Evolutionary conservation across 2,329 filamentous ascomycete genomes (phyloP).

Genomic region (Zalaria obscura): DNA sequence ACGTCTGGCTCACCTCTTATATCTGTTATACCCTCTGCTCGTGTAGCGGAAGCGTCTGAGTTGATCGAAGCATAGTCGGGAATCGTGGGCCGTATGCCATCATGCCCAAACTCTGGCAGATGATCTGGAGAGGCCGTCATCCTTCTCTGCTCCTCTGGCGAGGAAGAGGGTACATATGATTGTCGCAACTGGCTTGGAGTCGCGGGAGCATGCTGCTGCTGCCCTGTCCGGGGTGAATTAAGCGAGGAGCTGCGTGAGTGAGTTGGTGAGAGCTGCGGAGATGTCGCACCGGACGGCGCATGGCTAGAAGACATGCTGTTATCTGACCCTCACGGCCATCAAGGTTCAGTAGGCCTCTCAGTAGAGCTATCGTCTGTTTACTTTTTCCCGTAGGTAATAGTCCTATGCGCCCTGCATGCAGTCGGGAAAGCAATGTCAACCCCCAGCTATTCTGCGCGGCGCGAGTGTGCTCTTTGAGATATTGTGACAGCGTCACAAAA

Average conservation of each 20-base stretch:
- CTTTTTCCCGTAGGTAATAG: too few species aligned
- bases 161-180: conserved; percentile 27
- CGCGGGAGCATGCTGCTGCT: not conserved
- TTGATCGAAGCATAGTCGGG: conserved; percentile 18
- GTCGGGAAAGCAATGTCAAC: too few species aligned
- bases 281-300: not conserved
- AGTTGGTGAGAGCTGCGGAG: not conserved
- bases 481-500: too few species aligned
- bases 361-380: too few species aligned
- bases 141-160: conserved; percentile 24
- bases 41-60: conserved; percentile 13
- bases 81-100: conserved; percentile 17
- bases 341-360: too few species aligned
- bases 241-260: not conserved
- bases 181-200: conserved; percentile 17
- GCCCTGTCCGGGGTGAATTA: not conserved
- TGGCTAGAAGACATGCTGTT: not conserved
- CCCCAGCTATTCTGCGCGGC: too few species aligned
- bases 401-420: too few species aligned
- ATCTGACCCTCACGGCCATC: too few species aligned
- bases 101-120: conserved; percentile 11
- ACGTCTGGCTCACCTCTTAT: conserved; percentile 18
- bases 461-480: too few species aligned
- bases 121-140: not conserved
- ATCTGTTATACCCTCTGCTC: conserved; percentile 9